Conservation (phyloP, 129 eudicot genomes). For the Apium graveolens region DNA sequence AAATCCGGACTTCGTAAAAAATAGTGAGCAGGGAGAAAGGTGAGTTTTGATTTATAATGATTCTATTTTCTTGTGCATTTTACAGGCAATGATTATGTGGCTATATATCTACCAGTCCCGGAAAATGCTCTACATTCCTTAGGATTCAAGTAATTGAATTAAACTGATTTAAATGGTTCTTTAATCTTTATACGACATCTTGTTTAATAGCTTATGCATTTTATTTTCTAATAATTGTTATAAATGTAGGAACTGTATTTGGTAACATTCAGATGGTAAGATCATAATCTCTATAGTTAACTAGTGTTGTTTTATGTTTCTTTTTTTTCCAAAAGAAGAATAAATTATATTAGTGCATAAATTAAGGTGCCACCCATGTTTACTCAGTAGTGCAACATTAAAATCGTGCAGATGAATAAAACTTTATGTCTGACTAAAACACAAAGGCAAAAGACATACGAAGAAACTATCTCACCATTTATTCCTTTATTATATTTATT, state of each 20-base stretch:
- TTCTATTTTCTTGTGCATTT: not conserved
- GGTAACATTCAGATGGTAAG: slow-evolving; percentile 43
- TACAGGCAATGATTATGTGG: not conserved
- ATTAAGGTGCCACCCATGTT: too few relatives aligned
- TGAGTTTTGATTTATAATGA: not conserved
- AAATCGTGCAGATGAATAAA: too few relatives aligned
- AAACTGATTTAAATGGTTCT: not conserved
- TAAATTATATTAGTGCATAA: too few relatives aligned
- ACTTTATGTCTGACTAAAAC: too few relatives aligned
- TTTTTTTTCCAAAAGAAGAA: too few relatives aligned
- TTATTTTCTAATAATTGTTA: not conserved
- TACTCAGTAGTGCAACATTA: too few relatives aligned
- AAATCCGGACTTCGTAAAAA: slow-evolving; percentile 88
- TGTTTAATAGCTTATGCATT: not conserved
- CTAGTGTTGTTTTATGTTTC: not conserved
- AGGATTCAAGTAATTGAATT: not conserved
- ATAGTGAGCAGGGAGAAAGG: slow-evolving; percentile 78
- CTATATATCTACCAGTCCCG: not conserved
- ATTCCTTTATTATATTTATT: too few relatives aligned
- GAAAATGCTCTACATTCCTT: not conserved
- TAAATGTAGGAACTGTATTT: slow-evolving; percentile 68
- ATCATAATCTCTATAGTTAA: not conserved
- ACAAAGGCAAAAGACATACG: too few relatives aligned
- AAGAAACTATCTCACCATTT: too few relatives aligned
- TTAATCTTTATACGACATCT: not conserved